Base-by-base conservation (phyloP, 805 yeast genomes). In the Saturnispora sanitii region DNA sequence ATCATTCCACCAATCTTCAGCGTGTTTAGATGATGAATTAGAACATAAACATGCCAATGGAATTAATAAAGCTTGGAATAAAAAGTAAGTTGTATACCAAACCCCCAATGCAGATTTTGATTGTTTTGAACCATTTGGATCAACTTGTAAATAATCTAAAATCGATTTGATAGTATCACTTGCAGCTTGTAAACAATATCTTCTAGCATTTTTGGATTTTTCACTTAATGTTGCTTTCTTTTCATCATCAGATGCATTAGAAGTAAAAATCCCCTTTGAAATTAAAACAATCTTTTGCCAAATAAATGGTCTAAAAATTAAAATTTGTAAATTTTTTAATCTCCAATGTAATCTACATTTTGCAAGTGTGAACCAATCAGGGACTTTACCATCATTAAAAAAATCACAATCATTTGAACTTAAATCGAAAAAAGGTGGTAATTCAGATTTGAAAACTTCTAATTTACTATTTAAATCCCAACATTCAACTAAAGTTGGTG, bases 61-160 rank as follows among this genome's bases (percentile, higher is more conserved):
- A 37, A 78, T 72, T 42, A 78, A 57, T 4, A 73, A 69, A 2
- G 83, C 82, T 53, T 78, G 82, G 57, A 77, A 76, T 12, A 76
- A 47, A 54, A 74, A 79, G 51, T 74, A 78, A 0, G 77, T 71
- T 4, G 80, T 73, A 56, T 77, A 73, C 84, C 84, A 78, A 21
- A 73, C 68, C 12, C 74, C 65, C 23, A 75, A 61, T 20, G 70
- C 67, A n/a, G 73, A 65, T 30, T 47, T 44, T 17, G 45, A 7
- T 13, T 26, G 29, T 25, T 25, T 25, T 12, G 30, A 27, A 21
- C 26, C 25, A 26, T 26, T 32, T 6, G 41, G 43, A 23, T 46
- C 41, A 6, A 46, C 46, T 35, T 44, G 48, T 27, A 60, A 53
- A 47, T 61, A 73, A 22, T 60, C 61, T 19, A 65, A 57, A 7